Conservation (phyloP, 306 rosid genomes). For the Pachyrhizus erosus region DNA sequence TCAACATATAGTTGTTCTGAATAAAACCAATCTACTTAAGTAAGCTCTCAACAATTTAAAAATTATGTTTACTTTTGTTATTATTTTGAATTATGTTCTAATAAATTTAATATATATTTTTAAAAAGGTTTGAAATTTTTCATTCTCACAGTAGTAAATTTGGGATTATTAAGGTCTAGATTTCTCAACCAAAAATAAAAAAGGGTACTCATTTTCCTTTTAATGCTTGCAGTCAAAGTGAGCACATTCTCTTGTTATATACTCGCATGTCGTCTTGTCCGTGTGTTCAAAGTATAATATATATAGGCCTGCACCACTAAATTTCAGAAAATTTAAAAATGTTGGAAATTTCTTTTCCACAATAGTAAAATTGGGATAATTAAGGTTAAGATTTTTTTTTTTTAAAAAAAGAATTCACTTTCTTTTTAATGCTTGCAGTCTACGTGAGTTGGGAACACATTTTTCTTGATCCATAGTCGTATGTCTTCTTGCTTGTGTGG, state of each 20-base stretch:
- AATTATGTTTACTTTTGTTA: neutral
- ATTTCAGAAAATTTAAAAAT: neutral
- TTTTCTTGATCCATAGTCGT: slow-evolving; percentile 27
- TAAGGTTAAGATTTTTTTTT: neutral
- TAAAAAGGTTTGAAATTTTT: neutral
- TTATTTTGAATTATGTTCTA: neutral
- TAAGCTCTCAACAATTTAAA: neutral
- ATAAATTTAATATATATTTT: neutral
- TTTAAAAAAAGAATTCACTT: neutral
- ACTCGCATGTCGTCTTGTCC: slow-evolving; percentile 19
- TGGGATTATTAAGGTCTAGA: neutral
- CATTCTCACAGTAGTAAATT: neutral
- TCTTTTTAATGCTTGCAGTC: slow-evolving; percentile 23
- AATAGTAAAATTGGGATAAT: neutral
- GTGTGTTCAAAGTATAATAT: slow-evolving; percentile 1
- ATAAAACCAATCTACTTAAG: no score
- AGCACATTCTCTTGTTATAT: slow-evolving; percentile 35
- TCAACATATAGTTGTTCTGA: no score
- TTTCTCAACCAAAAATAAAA: neutral
- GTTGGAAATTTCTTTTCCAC: neutral
- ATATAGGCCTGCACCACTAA: slow-evolving; percentile 17
- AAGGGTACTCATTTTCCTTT: neutral
- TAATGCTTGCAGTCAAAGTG: slow-evolving; percentile 33
- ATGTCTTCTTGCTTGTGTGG: slow-evolving; percentile 15
- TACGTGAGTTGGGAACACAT: slow-evolving; percentile 19